Conservation (phyloP, 2,329 filamentous ascomycete genomes). For the Diaporthe aspalathi region DNA sequence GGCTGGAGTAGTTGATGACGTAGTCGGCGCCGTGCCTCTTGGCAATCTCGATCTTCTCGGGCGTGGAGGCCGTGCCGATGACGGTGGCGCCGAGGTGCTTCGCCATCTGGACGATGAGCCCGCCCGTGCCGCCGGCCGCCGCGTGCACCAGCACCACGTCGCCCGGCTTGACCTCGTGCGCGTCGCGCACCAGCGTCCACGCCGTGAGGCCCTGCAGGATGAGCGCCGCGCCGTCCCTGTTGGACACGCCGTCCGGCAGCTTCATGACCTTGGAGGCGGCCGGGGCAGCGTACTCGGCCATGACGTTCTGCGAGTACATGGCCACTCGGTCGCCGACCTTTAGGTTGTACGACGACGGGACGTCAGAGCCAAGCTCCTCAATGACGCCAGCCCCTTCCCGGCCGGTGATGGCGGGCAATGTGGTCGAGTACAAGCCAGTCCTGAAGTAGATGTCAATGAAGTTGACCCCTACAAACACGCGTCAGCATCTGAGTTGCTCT, state of each 20-base stretch:
- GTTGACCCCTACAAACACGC: slow-evolving; percentile 13
- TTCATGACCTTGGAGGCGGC: slow-evolving; percentile 67
- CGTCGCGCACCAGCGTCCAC: slow-evolving; percentile 80
- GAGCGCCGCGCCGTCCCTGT: slow-evolving; percentile 74
- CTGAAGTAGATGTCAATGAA: slow-evolving; percentile 75
- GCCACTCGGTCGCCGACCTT: slow-evolving; percentile 77
- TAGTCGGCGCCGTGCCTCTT: slow-evolving; percentile 77
- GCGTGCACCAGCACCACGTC: slow-evolving; percentile 81
- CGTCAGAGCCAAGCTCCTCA: slow-evolving; percentile 67
- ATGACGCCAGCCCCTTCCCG: slow-evolving; percentile 77
- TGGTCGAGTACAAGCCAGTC: slow-evolving; percentile 78
- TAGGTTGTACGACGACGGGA: slow-evolving; percentile 65
- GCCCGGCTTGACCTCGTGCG: slow-evolving; percentile 49
- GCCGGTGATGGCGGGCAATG: slow-evolving; percentile 79
- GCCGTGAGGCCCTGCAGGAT: slow-evolving; percentile 86
- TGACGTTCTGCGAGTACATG: slow-evolving; percentile 66
- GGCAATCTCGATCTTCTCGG: slow-evolving; percentile 79
- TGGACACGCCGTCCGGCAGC: slow-evolving; percentile 71
- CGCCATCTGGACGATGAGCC: slow-evolving; percentile 81
- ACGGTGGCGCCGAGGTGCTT: slow-evolving; percentile 78
- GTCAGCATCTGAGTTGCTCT: background rate
- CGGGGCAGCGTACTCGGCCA: slow-evolving; percentile 68
- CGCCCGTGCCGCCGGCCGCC: slow-evolving; percentile 84
- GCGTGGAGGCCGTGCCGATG: slow-evolving; percentile 82
- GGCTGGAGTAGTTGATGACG: slow-evolving; percentile 75